A percentile compares a stretch with the other conserved stretches of the same genome.
These are phyloP conservation scores for Chionographis japonica DNA, from an alignment of 106 monocot genomes.

Conservation along the genomic window DNA sequence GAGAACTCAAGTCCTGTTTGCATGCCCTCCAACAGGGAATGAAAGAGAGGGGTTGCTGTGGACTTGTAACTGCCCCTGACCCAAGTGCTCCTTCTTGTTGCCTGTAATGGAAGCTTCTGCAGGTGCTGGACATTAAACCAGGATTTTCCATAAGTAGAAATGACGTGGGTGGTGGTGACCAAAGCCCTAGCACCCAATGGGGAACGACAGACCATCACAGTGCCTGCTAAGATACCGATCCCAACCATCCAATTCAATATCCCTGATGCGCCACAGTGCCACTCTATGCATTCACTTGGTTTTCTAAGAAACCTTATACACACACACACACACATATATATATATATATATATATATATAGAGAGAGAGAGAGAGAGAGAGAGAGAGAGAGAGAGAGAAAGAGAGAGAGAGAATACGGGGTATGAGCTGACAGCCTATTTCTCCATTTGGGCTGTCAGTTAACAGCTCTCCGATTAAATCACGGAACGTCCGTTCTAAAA, in stretches of 20 bases:
- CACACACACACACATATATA: too few species aligned
- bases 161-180: background rate
- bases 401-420: too few species aligned
- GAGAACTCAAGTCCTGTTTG: conserved; percentile 27
- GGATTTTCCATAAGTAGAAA: conserved; percentile 9
- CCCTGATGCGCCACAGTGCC: too few species aligned
- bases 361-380: too few species aligned
- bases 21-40: conserved; percentile 18
- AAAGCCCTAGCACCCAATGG: conserved; percentile 14
- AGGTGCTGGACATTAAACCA: conserved; percentile 6
- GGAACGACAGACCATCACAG: conserved; percentile 20
- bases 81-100: conserved; percentile 20
- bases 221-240: background rate
- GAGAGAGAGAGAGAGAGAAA: too few species aligned
- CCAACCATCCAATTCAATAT: background rate
- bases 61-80: conserved; percentile 53
- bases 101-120: conserved; percentile 18
- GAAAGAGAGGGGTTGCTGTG: conserved; percentile 28
- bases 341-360: too few species aligned
- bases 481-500: too few species aligned
- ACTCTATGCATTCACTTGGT: too few species aligned
- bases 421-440: too few species aligned
- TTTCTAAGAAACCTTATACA: too few species aligned
- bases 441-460: too few species aligned
- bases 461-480: too few species aligned